Conservation (phyloP, 2,329 filamentous ascomycete genomes). For the Shiraia bambusicola region DNA sequence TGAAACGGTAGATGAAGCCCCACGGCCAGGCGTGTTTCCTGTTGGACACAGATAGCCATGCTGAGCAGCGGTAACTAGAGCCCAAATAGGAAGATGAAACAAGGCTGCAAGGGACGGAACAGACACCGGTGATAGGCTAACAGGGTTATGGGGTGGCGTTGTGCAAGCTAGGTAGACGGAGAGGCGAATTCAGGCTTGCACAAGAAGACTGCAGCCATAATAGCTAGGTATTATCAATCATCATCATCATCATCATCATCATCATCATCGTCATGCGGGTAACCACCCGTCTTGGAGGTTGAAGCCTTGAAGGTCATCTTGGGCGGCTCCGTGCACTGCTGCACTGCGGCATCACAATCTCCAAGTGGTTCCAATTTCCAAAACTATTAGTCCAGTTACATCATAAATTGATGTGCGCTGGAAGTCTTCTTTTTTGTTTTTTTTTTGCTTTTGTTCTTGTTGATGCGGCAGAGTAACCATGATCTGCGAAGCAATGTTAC, state of each 20-base stretch:
- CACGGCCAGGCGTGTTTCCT: slow-evolving; percentile 19
- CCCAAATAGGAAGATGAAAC: slow-evolving; percentile 35
- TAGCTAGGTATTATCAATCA: too few species aligned
- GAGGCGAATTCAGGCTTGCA: slow-evolving; percentile 3
- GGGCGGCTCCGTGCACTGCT: slow-evolving; percentile 6
- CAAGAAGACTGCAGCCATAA: background rate
- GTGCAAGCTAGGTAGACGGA: slow-evolving; percentile 20
- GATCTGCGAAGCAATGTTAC: too few species aligned
- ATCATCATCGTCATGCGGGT: slow-evolving; percentile 5
- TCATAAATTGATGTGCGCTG: background rate
- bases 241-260: too few species aligned
- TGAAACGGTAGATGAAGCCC: slow-evolving; percentile 38
- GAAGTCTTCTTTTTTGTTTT: background rate
- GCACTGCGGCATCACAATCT: slow-evolving; percentile 16
- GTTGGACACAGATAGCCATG: slow-evolving; percentile 18
- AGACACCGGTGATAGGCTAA: too few species aligned
- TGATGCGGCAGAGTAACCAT: too few species aligned
- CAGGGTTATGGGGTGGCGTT: slow-evolving; percentile 8
- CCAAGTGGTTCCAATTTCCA: slow-evolving; percentile 7
- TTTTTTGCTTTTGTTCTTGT: too few species aligned
- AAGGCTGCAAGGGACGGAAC: slow-evolving; percentile 28
- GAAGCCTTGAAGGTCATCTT: too few species aligned
- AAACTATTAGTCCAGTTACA: too few species aligned
- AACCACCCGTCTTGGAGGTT: slow-evolving; percentile 4
- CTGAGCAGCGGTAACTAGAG: slow-evolving; percentile 26